Conservation (phyloP, 371 early-diverging fungal genomes). For the Cladochytrium tenue region DNA sequence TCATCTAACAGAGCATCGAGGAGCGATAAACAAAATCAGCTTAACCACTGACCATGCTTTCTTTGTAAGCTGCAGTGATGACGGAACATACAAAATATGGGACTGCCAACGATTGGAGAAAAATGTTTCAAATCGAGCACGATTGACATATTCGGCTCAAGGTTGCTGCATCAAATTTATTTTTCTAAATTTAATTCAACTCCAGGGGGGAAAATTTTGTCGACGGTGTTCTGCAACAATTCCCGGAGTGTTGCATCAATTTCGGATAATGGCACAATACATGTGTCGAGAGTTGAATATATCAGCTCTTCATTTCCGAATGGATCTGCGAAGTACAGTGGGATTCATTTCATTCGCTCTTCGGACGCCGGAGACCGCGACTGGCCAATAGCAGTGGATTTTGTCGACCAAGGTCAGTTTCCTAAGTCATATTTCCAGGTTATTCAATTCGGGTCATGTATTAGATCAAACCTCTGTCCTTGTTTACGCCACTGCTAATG, state of each 20-base stretch:
- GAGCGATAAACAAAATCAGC: slow-evolving; percentile 70
- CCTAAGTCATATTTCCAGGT: too few relatives aligned
- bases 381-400: slow-evolving; percentile 68
- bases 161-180: slow-evolving; percentile 56
- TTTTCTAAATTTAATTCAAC: too few relatives aligned
- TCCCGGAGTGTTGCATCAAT: slow-evolving; percentile 80
- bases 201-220: slow-evolving; percentile 74
- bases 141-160: slow-evolving; percentile 71
- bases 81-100: slow-evolving; percentile 87
- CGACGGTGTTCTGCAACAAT: slow-evolving; percentile 76
- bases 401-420: slow-evolving; percentile 65
- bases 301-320: slow-evolving; percentile 10
- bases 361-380: slow-evolving; percentile 44
- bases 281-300: slow-evolving; percentile 64
- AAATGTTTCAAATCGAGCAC: slow-evolving; percentile 78
- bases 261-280: slow-evolving; percentile 83
- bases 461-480: slow-evolving; percentile 72
- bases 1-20: slow-evolving; percentile 82
- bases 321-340: slow-evolving; percentile 25
- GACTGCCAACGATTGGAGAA: slow-evolving; percentile 79
- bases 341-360: slow-evolving; percentile 21
- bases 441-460: too few relatives aligned
- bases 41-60: slow-evolving; percentile 76
- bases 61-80: slow-evolving; percentile 84
- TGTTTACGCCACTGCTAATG: slow-evolving; percentile 75